Evolutionary conservation across 352 stramenopile species (phyloP), one percentile per base, ranked within the genome.

Genomic region (Phytopythium chamaehyphon): DNA sequence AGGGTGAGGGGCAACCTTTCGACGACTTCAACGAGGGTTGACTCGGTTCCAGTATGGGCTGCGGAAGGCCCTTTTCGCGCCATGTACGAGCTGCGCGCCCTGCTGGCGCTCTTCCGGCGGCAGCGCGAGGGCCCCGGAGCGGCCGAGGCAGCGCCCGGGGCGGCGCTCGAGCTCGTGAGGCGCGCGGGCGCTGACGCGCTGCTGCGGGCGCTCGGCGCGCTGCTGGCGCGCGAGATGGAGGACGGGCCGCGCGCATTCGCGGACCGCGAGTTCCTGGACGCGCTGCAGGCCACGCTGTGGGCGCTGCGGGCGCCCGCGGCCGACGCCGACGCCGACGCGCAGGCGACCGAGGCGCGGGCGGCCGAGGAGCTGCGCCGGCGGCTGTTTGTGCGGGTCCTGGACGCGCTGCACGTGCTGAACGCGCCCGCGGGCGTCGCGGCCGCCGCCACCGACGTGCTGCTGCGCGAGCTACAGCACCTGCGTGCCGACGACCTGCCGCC

Each of bases 211-310:
- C 57, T 80, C 14, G 16, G 40, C 4, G 33, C 55, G 14, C 59
- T 52, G 0, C 57, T 76, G 9, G 47, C 54, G n/a, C 40, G 37
- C 5, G 56, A 73, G 35, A 26, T 38, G 10, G 56, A 40, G 0
- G 47, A 59, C 22, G 62, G 62, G n/a, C 69, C 66, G 46, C 73
- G 62, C 39, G 46, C 50, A 11, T 75, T 71, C 60, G n/a, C 63
- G 53, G 50, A 59, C 54, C 49, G 49, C 54, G 46, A 59, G 53
- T 62, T 73, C 64, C 42, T 62, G 31, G 47, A 55, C 47, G 51
- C 42, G 57, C n/a, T 81, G 39, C 55, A 71, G 33, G 67, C 64
- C 14, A 51, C 64, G 0, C 64, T 81, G n/a, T 81, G 71, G 71
- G 62, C 58, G 10, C 47, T 81, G 2, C 52, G 52, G 6, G 53